These are phyloP conservation scores for Claviceps arundinis DNA, from an alignment of 2,329 filamentous ascomycete genomes.

Conservation along the genomic window DNA sequence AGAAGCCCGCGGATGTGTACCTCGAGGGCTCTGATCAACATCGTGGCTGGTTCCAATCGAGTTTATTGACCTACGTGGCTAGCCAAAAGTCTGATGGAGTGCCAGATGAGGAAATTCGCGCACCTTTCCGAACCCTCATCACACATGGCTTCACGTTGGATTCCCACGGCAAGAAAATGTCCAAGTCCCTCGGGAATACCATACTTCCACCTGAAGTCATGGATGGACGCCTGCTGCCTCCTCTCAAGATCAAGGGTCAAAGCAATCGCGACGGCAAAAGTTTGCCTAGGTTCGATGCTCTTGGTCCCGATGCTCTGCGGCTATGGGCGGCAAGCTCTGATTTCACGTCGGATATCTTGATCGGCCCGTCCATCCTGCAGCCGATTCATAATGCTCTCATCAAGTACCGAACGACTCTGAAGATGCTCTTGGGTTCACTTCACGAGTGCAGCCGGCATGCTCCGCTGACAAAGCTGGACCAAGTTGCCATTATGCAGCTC, in stretches of 20 bases:
- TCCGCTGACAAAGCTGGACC: constrained; percentile 49
- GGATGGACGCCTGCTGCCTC: constrained; percentile 63
- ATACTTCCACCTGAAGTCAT: constrained; percentile 74
- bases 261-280: constrained; percentile 23
- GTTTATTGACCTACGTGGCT: constrained; percentile 74
- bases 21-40: constrained; percentile 94
- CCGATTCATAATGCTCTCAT: constrained; percentile 63
- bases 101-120: constrained; percentile 12
- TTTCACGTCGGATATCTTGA: constrained; percentile 75
- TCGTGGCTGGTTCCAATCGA: constrained; percentile 97
- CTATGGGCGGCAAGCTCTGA: constrained; percentile 88
- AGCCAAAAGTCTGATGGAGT: constrained; percentile 30
- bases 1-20: constrained; percentile 63
- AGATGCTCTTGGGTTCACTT: constrained; percentile 74
- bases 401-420: constrained; percentile 82
- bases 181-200: constrained; percentile 87
- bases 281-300: constrained; percentile 42
- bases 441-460: constrained; percentile 37
- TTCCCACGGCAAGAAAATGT: constrained; percentile 90
- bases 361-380: constrained; percentile 65
- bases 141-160: constrained; percentile 95
- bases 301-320: constrained; percentile 77
- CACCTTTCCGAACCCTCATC: constrained; percentile 80
- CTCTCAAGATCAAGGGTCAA: constrained; percentile 44
- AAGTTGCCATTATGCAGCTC: constrained; percentile 67